A percentile compares a stretch with the other conserved stretches of the same genome.
phyloP scores from a whole-genome alignment of 495 filamentous ascomycete species.

The Penicillium antarcticum region DNA sequence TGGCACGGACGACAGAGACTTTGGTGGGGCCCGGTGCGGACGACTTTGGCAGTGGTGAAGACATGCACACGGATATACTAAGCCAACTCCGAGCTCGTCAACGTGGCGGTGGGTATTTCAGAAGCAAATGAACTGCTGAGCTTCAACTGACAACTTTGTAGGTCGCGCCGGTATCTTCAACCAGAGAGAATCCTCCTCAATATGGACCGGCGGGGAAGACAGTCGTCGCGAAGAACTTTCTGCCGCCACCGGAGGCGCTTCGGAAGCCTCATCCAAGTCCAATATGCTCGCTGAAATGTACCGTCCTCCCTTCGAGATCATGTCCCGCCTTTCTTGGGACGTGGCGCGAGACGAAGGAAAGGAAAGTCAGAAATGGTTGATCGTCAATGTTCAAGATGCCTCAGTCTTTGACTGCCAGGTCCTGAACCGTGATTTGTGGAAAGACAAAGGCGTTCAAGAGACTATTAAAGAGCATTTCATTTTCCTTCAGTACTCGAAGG shows the following conservation, averaged over 20 bases:
- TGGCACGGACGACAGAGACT: slow-evolving; percentile 87
- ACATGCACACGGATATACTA: slow-evolving; percentile 60
- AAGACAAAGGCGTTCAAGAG: slow-evolving; percentile 69
- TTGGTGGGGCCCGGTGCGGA: slow-evolving; percentile 71
- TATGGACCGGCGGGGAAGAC: slow-evolving; percentile 67
- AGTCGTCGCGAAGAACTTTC: slow-evolving; percentile 52
- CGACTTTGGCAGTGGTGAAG: slow-evolving; percentile 56
- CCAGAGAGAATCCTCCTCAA: slow-evolving; percentile 62
- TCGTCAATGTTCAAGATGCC: slow-evolving; percentile 92
- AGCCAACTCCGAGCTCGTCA: slow-evolving; percentile 62
- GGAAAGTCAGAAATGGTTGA: slow-evolving; percentile 83
- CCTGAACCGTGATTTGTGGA: slow-evolving; percentile 95
- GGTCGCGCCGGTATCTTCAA: slow-evolving; percentile 78
- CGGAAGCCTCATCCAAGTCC: slow-evolving; percentile 65
- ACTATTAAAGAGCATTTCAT: slow-evolving; percentile 89
- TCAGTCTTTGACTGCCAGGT: slow-evolving; percentile 89
- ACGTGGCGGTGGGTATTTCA: slow-evolving; percentile 35
- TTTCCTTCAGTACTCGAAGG: slow-evolving; percentile 88
- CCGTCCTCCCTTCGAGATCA: slow-evolving; percentile 85
- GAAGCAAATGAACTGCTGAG: slow-evolving; percentile 1
- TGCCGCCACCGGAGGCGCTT: slow-evolving; percentile 68
- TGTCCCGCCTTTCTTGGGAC: slow-evolving; percentile 71
- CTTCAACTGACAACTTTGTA: slow-evolving; percentile 19
- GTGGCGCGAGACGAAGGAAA: slow-evolving; percentile 78
- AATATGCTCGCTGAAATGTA: slow-evolving; percentile 83